Evolutionary conservation across 208 protist species (phyloP).

Genomic region (Entamoeba moshkovskii): DNA sequence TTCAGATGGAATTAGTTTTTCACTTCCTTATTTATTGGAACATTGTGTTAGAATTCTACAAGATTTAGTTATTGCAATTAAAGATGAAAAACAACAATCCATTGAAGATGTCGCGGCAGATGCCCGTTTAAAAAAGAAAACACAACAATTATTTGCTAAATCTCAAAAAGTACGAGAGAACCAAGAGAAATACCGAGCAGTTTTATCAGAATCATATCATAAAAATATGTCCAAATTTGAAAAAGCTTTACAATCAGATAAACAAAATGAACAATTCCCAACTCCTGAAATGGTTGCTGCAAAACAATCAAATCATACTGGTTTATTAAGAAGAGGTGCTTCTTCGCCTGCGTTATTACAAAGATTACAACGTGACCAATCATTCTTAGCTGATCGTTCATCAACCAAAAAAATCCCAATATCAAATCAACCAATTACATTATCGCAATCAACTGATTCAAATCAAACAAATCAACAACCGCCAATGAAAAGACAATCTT

Average conservation of each 20-base stretch:
- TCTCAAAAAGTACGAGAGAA: not conserved
- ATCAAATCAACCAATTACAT: not conserved
- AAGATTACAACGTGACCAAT: not conserved
- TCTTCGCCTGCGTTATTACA: not conserved
- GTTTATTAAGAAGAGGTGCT: not conserved
- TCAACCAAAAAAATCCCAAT: not conserved
- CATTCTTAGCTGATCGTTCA: not conserved
- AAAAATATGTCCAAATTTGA: not conserved
- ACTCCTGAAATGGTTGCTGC: not conserved
- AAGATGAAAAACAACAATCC: not conserved
- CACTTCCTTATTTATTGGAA: constrained; percentile 13
- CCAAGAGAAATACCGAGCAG: not conserved
- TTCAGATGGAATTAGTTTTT: not conserved
- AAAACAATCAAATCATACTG: not conserved
- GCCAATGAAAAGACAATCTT: not conserved
- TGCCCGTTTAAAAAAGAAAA: not conserved
- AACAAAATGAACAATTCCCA: not conserved
- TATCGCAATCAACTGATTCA: not conserved
- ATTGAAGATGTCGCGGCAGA: not conserved
- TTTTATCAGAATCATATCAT: not conserved
- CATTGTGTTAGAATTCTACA: not conserved
- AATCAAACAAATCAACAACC: not conserved
- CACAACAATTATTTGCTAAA: not conserved
- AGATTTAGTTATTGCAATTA: not conserved
- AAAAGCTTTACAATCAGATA: not conserved